Conservation (phyloP, 2,329 filamentous ascomycete species). For the Zarea fungicola region DNA sequence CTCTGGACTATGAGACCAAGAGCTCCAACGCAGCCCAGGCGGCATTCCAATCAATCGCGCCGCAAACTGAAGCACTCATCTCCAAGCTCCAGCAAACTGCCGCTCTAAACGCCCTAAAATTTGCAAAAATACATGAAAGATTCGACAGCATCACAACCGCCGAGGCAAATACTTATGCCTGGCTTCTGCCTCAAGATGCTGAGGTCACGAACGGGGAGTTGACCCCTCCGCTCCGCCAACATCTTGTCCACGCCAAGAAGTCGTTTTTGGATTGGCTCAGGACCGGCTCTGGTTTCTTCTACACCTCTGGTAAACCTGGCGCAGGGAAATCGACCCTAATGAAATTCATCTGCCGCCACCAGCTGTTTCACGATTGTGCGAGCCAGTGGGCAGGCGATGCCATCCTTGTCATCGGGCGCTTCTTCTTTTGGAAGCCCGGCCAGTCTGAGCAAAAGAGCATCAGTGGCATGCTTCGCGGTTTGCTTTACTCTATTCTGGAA, state of each 20-base stretch:
- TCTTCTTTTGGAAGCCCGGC: slow-evolving; percentile 14
- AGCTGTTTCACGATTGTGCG: not conserved
- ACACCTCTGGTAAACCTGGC: slow-evolving; percentile 12
- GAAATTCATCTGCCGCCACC: slow-evolving; percentile 6
- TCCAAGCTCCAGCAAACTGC: not conserved
- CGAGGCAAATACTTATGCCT: not conserved
- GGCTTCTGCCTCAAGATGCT: not conserved
- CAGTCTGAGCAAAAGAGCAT: slow-evolving; percentile 7
- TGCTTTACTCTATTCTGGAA: slow-evolving; percentile 11
- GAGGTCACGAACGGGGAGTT: not conserved
- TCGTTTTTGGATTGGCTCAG: slow-evolving; percentile 3
- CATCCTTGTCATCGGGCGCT: slow-evolving; percentile 4
- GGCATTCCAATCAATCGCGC: not conserved
- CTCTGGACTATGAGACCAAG: not conserved
- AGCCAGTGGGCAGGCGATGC: not conserved
- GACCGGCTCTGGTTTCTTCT: not conserved
- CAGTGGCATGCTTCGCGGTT: slow-evolving; percentile 1
- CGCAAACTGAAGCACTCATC: not conserved
- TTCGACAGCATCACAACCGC: slow-evolving; percentile 9
- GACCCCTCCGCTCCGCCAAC: not conserved
- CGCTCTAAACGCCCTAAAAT: not conserved
- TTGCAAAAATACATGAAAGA: not conserved
- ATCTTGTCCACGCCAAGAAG: not conserved
- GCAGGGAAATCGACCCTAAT: slow-evolving; percentile 13
- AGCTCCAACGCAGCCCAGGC: not conserved